These are phyloP conservation scores for Pseudogymnoascus sp. DNA, from an alignment of 2,329 filamentous ascomycete species.

Conservation along the genomic window DNA sequence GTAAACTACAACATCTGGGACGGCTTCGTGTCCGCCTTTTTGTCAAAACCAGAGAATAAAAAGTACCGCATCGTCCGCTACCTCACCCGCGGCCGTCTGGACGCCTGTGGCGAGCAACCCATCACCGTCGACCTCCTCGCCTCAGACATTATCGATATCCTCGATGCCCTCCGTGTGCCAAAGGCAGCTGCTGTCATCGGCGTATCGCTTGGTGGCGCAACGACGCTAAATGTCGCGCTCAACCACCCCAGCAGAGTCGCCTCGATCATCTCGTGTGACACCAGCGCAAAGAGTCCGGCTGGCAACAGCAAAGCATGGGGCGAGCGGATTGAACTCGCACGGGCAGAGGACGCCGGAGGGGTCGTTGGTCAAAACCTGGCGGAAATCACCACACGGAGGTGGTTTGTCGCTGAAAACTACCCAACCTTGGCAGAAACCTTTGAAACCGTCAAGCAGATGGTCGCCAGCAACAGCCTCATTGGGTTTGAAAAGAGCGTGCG, in stretches of 20 bases:
- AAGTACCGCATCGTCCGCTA: conserved; percentile 68
- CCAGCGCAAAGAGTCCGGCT: conserved; percentile 61
- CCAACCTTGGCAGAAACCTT: conserved; percentile 40
- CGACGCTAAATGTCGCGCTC: conserved; percentile 63
- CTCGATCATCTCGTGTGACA: conserved; percentile 67
- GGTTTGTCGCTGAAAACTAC: conserved; percentile 60
- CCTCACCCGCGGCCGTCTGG: conserved; percentile 53
- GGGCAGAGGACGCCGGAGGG: conserved; percentile 37
- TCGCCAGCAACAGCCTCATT: conserved; percentile 57
- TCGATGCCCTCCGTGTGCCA: conserved; percentile 60
- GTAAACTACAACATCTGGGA: conserved; percentile 78
- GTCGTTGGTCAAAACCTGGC: conserved; percentile 60
- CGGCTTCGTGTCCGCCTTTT: conserved; percentile 43
- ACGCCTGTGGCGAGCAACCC: conserved; percentile 16
- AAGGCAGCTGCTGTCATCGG: conserved; percentile 61
- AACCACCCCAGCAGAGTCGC: conserved; percentile 49
- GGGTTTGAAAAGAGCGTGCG: conserved; percentile 61
- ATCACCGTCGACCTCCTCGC: conserved; percentile 48
- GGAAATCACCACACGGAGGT: conserved; percentile 60
- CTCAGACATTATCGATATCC: conserved; percentile 55
- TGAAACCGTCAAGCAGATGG: conserved; percentile 56
- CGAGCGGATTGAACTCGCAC: conserved; percentile 61
- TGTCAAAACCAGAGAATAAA: conserved; percentile 21
- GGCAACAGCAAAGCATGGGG: conserved; percentile 74
- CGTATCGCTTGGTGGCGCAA: conserved; percentile 74